These are phyloP conservation scores for Pecoramyces ruminantium DNA, from an alignment of 192 early-diverging fungal species.

Conservation along the genomic window DNA sequence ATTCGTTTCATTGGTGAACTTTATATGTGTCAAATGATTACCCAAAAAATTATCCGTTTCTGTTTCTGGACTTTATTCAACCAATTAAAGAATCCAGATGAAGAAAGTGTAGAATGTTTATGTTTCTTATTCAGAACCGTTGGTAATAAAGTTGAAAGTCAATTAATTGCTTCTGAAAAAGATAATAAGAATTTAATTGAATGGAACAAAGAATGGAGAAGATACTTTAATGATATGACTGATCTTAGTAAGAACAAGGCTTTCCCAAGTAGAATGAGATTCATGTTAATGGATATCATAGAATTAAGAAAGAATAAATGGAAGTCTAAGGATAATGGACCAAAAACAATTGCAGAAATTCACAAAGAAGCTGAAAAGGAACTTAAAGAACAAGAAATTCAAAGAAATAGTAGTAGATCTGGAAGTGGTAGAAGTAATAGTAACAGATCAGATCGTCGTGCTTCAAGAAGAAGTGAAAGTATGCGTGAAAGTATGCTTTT, in stretches of 20 bases:
- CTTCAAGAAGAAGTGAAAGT: not conserved
- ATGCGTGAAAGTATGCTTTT: not conserved
- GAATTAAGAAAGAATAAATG: conserved; percentile 67
- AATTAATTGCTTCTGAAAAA: conserved; percentile 39
- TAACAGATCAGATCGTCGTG: not conserved
- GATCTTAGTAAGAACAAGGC: conserved; percentile 48
- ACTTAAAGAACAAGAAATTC: conserved; percentile 55
- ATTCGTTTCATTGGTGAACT: conserved; percentile 90
- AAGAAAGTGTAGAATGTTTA: conserved; percentile 87
- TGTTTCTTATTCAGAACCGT: conserved; percentile 82
- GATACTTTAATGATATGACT: conserved; percentile 65
- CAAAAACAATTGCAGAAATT: conserved; percentile 86
- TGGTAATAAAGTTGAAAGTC: conserved; percentile 37
- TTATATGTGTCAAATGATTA: conserved; percentile 76
- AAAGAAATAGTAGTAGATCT: conserved; percentile 7
- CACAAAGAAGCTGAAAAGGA: conserved; percentile 47
- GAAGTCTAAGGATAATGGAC: conserved; percentile 51
- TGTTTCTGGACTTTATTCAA: conserved; percentile 35
- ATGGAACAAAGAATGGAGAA: not conserved
- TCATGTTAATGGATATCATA: conserved; percentile 79
- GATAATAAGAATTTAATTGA: not conserved
- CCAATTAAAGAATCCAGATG: conserved; percentile 55
- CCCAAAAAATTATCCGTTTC: conserved; percentile 83
- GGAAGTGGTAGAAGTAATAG: not conserved
- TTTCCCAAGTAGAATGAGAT: conserved; percentile 75